These are phyloP conservation scores for Vaccinium vitisidaea DNA, from an alignment of 148 eudicot species.

Conservation along the genomic window DNA sequence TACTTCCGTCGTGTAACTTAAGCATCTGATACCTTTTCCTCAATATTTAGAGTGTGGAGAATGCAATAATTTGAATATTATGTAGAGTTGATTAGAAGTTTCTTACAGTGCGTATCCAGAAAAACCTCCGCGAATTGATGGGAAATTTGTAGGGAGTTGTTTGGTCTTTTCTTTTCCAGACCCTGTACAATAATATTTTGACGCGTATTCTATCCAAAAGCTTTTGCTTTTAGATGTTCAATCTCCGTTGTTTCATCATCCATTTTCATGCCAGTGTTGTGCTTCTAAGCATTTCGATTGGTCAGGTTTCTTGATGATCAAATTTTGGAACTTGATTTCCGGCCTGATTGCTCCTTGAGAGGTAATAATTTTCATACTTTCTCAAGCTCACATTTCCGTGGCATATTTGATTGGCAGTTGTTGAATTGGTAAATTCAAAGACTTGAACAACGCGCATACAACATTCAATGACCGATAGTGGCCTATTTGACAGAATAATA, in stretches of 20 bases:
- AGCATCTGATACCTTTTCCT: constrained; percentile 9
- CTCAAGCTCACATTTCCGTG: background rate
- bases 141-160: constrained; percentile 13
- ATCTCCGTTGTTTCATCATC: background rate
- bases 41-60: constrained; percentile 11
- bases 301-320: constrained; percentile 14
- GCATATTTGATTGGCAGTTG: background rate
- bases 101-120: constrained; percentile 16
- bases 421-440: background rate
- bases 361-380: background rate
- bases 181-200: constrained; percentile 29
- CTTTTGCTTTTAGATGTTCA: constrained; percentile 12
- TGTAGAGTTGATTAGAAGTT: constrained; percentile 24
- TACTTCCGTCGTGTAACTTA: background rate
- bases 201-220: constrained; percentile 15
- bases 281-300: background rate
- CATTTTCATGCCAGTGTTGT: constrained; percentile 13
- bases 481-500: background rate
- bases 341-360: background rate
- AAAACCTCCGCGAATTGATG: constrained; percentile 11
- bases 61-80: constrained; percentile 13
- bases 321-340: constrained; percentile 1
- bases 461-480: background rate
- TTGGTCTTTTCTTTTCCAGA: constrained; percentile 14
- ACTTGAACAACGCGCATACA: background rate